Base-by-base conservation (phyloP, 2,329 filamentous ascomycete genomes). In the Venturia carpophila region DNA sequence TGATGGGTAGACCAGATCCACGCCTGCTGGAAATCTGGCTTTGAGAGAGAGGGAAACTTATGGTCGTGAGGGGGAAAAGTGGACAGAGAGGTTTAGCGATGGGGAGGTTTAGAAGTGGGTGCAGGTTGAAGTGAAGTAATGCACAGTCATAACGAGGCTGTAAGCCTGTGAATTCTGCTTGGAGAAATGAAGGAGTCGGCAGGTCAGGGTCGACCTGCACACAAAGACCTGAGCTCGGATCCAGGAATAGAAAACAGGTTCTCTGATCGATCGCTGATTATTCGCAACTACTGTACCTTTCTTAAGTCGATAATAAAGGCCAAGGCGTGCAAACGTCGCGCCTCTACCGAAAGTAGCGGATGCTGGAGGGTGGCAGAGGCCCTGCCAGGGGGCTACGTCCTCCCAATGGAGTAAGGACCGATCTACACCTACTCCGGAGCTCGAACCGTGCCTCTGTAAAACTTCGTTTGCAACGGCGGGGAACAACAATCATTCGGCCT, bases 31-130 rank as follows among this genome's bases (percentile, higher is more conserved):
- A 24, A 21, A 5, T 42, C 41, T 24, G 19, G 19, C 19, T 42
- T 21, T 55, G 27, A 27, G 27, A 58, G 30, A 58, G 52, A 37
- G 30, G 17, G 30, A n/a, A 34, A n/a, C 13, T 37, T 37, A 37
- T 27, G 52, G 17, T n/a, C 27, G 52, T 39, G 52, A 37, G 5
- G 27, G 30, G 24, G n/a, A n/a, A 58, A 15, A 9, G 52, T 27
- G 30, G n/a, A n/a, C 6, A 17, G n/a, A 61, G 39, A 39, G 60
- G 39, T n/a, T 45, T 61, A 27, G 60, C 39, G 39, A 61, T 42
- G 60, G 60, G 60, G 60, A 45, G 60, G 39, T 42, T 61, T 61
- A 61, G 60, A n/a, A 61, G 37, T 11, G 21, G 30, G 39, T 61
- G 60, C 60, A 61, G 39, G 60, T 37, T 42, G 39, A 27, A 45